Conservation (phyloP, 768 basidiomycete genomes). For the Lactifluus echinatus region DNA sequence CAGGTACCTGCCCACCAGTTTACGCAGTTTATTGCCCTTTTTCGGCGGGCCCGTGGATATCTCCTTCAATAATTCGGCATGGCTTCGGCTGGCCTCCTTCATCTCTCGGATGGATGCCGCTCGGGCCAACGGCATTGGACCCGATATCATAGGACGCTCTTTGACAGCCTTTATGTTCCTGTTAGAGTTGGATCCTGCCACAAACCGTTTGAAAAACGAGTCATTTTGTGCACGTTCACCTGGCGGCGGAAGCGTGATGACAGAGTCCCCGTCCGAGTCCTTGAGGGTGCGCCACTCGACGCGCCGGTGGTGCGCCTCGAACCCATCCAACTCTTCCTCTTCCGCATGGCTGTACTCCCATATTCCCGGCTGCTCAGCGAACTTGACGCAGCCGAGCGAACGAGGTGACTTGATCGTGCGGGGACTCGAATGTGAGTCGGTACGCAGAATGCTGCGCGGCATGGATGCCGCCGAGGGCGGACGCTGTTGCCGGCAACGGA, state of each 20-base stretch:
- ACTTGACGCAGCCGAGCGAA: conserved; percentile 20
- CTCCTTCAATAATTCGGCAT: conserved; percentile 11
- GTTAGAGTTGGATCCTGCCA: conserved; percentile 16
- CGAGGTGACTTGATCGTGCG: conserved; percentile 13
- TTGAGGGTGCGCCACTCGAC: conserved; percentile 7
- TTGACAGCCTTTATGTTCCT: conserved; percentile 13
- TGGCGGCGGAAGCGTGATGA: conserved; percentile 24
- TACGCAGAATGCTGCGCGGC: conserved; percentile 22
- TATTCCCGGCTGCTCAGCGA: conserved; percentile 14
- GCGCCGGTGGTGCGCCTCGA: background rate
- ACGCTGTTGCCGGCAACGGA: conserved; percentile 15
- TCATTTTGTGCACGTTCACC: conserved; percentile 18
- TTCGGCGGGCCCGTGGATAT: conserved; percentile 14
- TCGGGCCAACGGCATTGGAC: conserved; percentile 27
- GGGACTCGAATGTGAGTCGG: conserved; percentile 10
- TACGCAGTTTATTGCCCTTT: conserved; percentile 26
- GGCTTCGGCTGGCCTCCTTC: conserved; percentile 16
- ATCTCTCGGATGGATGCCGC: conserved; percentile 16
- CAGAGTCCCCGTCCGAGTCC: conserved; percentile 15
- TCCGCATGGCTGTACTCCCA: conserved; percentile 13
- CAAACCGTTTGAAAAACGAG: conserved; percentile 22
- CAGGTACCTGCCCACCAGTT: conserved; percentile 21
- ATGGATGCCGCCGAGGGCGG: conserved; percentile 14
- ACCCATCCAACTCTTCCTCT: background rate
- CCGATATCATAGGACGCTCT: conserved; percentile 27